Conservation (phyloP, 2,329 filamentous ascomycete genomes). For the Pyrenochaeta sp. region DNA sequence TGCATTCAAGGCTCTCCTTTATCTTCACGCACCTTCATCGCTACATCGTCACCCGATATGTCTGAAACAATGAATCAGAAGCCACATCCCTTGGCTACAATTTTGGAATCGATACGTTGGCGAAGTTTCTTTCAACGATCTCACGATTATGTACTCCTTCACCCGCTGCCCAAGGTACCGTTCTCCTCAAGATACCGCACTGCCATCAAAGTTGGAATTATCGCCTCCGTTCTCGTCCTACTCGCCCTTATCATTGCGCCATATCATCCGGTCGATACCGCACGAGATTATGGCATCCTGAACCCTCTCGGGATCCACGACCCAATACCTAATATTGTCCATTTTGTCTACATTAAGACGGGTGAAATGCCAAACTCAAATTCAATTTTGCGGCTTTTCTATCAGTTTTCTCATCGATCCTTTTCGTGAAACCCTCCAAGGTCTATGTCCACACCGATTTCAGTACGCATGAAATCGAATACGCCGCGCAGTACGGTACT, state of each 20-base stretch:
- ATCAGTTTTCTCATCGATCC: conserved; percentile 17
- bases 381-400: conserved; percentile 22
- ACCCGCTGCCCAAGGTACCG: conserved; percentile 3
- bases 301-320: neutral
- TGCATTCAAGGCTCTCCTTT: neutral
- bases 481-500: conserved; percentile 13
- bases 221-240: conserved; percentile 3
- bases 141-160: conserved; percentile 10
- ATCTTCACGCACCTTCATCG: too few relatives aligned
- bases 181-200: conserved; percentile 9
- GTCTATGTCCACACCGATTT: conserved; percentile 33
- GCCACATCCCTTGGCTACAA: neutral
- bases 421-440: conserved; percentile 20
- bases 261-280: conserved; percentile 1
- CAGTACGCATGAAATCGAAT: conserved; percentile 17
- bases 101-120: conserved; percentile 4
- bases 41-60: neutral
- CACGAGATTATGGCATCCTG: conserved; percentile 2
- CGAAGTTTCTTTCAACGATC: conserved; percentile 8
- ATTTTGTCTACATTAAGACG: conserved; percentile 25
- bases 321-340: conserved; percentile 27
- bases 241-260: conserved; percentile 5
- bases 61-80: neutral
- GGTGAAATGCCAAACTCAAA: conserved; percentile 13
- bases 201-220: conserved; percentile 8